phyloP scores from a whole-genome alignment of 139 green algal genomes.

The Chlamydomonas sp. region DNA sequence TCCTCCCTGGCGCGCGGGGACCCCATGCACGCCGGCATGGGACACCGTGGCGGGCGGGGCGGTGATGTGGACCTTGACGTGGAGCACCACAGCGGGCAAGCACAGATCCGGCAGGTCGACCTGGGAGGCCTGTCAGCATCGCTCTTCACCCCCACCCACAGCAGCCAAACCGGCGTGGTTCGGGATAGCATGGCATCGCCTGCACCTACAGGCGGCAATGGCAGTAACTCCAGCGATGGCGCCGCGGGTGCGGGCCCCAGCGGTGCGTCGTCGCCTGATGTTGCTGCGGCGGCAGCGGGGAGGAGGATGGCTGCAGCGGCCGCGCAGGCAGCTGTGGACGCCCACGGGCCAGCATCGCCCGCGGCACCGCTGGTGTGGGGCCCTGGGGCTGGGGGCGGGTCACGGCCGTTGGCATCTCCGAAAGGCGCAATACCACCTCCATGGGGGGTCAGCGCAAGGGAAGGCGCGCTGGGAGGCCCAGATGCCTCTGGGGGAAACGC shows the following conservation, averaged over 20 bases:
- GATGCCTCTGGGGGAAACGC: neutral
- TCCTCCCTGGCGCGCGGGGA: constrained; percentile 18
- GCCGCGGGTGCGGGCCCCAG: too few relatives aligned
- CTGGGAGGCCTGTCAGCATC: constrained; percentile 46
- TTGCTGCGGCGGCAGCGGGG: too few relatives aligned
- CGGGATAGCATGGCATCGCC: too few relatives aligned
- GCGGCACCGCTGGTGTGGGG: too few relatives aligned
- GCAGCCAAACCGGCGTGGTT: neutral
- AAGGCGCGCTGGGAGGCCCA: constrained; percentile 10
- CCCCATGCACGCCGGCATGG: constrained; percentile 2
- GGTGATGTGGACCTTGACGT: neutral
- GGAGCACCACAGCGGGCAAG: neutral
- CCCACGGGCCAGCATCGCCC: too few relatives aligned
- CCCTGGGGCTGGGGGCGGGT: too few relatives aligned
- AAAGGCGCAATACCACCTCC: constrained; percentile 3
- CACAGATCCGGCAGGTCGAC: constrained; percentile 20
- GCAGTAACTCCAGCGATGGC: too few relatives aligned
- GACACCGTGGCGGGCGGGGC: neutral
- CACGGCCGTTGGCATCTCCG: neutral
- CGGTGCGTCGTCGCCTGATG: too few relatives aligned
- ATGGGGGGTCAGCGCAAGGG: constrained; percentile 24
- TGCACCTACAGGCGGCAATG: too few relatives aligned
- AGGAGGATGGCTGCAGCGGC: too few relatives aligned
- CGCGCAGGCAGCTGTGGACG: too few relatives aligned
- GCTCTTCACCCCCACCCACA: constrained; percentile 44